These are phyloP conservation scores for Setomelanomma holmii DNA, from an alignment of 2,329 filamentous ascomycete genomes.

Conservation along the genomic window DNA sequence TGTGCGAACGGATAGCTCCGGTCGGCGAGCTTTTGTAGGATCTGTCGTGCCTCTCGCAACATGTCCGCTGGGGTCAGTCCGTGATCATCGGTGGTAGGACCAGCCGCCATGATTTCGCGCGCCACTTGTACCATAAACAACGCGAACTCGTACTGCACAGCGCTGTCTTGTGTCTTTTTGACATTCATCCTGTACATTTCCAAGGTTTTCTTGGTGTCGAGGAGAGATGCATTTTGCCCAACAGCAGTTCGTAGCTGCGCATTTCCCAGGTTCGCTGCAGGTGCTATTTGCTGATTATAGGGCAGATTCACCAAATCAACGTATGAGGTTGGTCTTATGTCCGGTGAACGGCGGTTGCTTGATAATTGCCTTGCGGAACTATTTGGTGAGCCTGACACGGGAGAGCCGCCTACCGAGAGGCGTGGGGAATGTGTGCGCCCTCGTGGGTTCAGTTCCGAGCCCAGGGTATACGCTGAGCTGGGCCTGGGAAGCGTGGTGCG, in stretches of 20 bases:
- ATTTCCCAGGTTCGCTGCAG: constrained; percentile 74
- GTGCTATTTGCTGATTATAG: constrained; percentile 80
- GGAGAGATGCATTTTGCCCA: constrained; percentile 86
- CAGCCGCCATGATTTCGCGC: constrained; percentile 66
- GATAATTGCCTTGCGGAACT: constrained; percentile 58
- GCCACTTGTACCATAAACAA: constrained; percentile 91
- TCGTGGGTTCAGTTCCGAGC: constrained; percentile 71
- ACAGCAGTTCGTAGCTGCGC: constrained; percentile 78
- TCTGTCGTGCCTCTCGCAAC: constrained; percentile 84
- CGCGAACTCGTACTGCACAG: constrained; percentile 95
- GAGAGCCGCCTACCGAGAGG: constrained; percentile 54
- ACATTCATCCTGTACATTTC: constrained; percentile 98
- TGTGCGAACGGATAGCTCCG: constrained; percentile 95
- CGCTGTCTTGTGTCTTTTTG: constrained; percentile 92
- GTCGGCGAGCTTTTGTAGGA: constrained; percentile 84
- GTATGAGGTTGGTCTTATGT: constrained; percentile 65
- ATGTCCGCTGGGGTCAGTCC: constrained; percentile 66
- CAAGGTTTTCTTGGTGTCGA: constrained; percentile 90
- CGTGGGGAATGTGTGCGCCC: constrained; percentile 65
- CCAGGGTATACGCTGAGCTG: constrained; percentile 76
- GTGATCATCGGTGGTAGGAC: constrained; percentile 42
- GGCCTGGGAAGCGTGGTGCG: constrained; percentile 71
- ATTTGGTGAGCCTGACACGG: constrained; percentile 51
- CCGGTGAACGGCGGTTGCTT: constrained; percentile 62
- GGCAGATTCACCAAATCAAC: constrained; percentile 69